phyloP scores from a whole-genome alignment of 371 early-diverging fungal genomes.

The Rhizopus microsporus region DNA sequence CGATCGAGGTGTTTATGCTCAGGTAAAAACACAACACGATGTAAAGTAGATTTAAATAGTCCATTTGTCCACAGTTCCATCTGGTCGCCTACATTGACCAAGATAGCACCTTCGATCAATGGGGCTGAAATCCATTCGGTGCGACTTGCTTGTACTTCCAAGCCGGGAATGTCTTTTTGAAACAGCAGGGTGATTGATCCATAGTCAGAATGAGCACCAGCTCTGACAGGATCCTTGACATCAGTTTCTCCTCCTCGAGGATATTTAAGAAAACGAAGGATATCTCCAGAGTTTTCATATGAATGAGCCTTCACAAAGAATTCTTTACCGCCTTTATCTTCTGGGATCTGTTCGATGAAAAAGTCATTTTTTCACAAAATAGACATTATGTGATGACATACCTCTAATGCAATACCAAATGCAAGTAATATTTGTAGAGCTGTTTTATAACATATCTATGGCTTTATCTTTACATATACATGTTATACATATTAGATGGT shows the following conservation, averaged over 20 bases:
- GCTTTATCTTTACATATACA: neutral
- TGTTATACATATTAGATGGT: neutral
- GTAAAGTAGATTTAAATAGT: conserved; percentile 67
- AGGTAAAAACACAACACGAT: conserved; percentile 68
- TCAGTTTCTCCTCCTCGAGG: conserved; percentile 46
- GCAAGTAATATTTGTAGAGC: conserved; percentile 54
- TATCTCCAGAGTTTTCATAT: conserved; percentile 52
- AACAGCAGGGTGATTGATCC: conserved; percentile 74
- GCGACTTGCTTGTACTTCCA: conserved; percentile 61
- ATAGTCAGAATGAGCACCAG: conserved; percentile 70
- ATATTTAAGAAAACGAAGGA: conserved; percentile 64
- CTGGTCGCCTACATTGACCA: conserved; percentile 74
- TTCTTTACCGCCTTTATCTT: conserved; percentile 52
- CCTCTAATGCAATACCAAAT: conserved; percentile 64
- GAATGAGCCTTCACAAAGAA: conserved; percentile 57
- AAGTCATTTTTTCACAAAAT: neutral
- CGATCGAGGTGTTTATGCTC: conserved; percentile 60
- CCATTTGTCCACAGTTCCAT: conserved; percentile 72
- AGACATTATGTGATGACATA: conserved; percentile 6
- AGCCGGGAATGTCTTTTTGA: conserved; percentile 70
- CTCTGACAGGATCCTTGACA: conserved; percentile 51
- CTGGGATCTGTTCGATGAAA: conserved; percentile 43
- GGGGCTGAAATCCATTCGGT: conserved; percentile 67
- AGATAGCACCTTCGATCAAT: conserved; percentile 56
- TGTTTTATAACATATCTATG: conserved; percentile 49